Evolutionary conservation across 2,329 filamentous ascomycete genomes (phyloP), one percentile per base, ranked within the genome.

Genomic region (Raffaelea deltoideospora): DNA sequence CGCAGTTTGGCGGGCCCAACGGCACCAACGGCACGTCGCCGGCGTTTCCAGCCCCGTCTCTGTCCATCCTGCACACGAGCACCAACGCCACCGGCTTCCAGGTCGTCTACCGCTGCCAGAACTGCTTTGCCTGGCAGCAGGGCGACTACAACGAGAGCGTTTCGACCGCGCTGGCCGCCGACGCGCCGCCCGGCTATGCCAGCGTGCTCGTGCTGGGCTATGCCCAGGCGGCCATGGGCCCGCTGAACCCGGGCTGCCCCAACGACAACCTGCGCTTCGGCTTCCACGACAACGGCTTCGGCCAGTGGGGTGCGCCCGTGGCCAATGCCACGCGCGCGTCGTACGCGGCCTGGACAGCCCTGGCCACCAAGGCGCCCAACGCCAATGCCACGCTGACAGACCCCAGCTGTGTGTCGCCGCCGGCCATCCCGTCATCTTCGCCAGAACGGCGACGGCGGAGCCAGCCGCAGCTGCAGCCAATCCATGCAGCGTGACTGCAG

Each of bases 41-140:
- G 2, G 31, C 19, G 5, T 40, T 40, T 14, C 38, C 38, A 3
- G 34, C 38, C 2, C 38, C 38, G 3, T 11, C 10, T 19, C 51
- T 81, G 19, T 74, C 68, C 0, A 64, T 73, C 43, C 67, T 80
- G 42, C 67, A 65, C n/a, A 64, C 67, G 14, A 62, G 56, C 17
- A 59, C 78, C 37, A 76, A 67, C 46, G 59, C 61, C 10, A 71
- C 67, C 17, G 57, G 67, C 43, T 82, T 70, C 52, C 67, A 67
- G 32, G 49, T 79, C 35, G 63, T 79, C n/a, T 82, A 78, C 56
- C 65, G 72, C 34, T 81, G 77, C 53, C 54, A 73, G 45, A 61
- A 63, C 45, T 75, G 70, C 49, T 57, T 71, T 15, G 45, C 57
- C 1, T 75, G 69, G 64, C 54, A 67, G 46, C 59, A 71, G 30